A percentile compares a stretch with the other conserved stretches of the same genome.
Conservation (phyloP, 768 basidiomycete species). For the Lactarius trivialis region DNA sequence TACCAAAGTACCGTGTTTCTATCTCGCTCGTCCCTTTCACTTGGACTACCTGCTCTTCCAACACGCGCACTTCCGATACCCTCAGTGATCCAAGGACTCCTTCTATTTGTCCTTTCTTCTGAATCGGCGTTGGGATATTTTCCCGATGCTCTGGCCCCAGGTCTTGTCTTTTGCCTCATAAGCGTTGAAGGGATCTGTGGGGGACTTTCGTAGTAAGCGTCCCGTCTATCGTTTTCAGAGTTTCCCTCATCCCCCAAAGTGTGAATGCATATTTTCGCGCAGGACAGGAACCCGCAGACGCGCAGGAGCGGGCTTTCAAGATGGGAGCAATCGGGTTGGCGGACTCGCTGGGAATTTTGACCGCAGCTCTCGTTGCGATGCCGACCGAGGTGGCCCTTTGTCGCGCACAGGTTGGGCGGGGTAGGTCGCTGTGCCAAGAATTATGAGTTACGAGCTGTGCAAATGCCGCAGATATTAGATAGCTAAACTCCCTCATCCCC, state of each 20-base stretch:
- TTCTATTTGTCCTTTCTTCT: constrained; percentile 54
- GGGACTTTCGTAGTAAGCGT: constrained; percentile 82
- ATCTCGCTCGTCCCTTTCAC: constrained; percentile 84
- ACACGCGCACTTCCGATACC: constrained; percentile 62
- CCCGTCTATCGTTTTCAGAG: constrained; percentile 9
- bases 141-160: constrained; percentile 39
- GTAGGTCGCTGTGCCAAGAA: constrained; percentile 63
- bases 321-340: constrained; percentile 87
- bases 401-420: constrained; percentile 59
- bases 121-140: constrained; percentile 71
- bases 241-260: constrained; percentile 32
- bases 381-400: constrained; percentile 77
- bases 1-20: constrained; percentile 91
- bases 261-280: constrained; percentile 84
- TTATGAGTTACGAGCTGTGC: constrained; percentile 33
- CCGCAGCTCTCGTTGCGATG: constrained; percentile 58
- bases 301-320: constrained; percentile 80
- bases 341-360: constrained; percentile 65
- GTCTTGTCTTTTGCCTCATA: constrained; percentile 68
- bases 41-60: constrained; percentile 78
- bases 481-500: not conserved
- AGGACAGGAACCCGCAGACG: constrained; percentile 59
- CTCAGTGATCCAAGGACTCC: constrained; percentile 61
- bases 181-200: constrained; percentile 89
- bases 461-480: not conserved